Evolutionary conservation across 495 filamentous ascomycete species (phyloP).

Genomic region (Trichoderma reesei): DNA sequence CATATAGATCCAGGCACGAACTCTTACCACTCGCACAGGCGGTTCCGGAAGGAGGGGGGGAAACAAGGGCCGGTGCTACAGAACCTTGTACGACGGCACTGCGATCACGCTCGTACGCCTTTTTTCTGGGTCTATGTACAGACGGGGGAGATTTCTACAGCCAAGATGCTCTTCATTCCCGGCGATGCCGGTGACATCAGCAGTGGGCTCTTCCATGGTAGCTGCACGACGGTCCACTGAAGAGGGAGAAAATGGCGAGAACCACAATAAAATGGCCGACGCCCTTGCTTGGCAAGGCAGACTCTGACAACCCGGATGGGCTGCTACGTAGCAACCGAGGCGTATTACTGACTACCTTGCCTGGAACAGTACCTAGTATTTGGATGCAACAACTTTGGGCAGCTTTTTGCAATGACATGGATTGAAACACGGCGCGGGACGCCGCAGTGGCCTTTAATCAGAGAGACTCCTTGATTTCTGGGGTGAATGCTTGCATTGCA

Average conservation of each 20-base stretch:
- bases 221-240: background rate
- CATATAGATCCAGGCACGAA: no score
- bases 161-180: background rate
- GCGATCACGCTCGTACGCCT: no score
- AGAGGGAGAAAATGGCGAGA: background rate
- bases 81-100: background rate
- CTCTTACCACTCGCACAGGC: no score
- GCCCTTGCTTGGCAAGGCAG: background rate
- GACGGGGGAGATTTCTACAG: background rate
- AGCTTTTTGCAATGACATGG: no score
- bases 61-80: background rate
- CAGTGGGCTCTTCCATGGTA: background rate
- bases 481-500: no score
- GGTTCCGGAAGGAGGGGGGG: background rate
- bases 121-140: background rate
- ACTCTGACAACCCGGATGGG: background rate
- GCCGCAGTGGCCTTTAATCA: background rate
- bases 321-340: background rate
- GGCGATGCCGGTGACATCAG: conserved; percentile 7
- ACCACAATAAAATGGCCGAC: background rate
- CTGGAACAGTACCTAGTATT: background rate
- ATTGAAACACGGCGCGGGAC: background rate
- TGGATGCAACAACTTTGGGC: background rate
- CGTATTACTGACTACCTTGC: background rate
- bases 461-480: background rate